phyloP scores from a whole-genome alignment of 352 stramenopile species.

The Aphanomyces cochlioides region DNA sequence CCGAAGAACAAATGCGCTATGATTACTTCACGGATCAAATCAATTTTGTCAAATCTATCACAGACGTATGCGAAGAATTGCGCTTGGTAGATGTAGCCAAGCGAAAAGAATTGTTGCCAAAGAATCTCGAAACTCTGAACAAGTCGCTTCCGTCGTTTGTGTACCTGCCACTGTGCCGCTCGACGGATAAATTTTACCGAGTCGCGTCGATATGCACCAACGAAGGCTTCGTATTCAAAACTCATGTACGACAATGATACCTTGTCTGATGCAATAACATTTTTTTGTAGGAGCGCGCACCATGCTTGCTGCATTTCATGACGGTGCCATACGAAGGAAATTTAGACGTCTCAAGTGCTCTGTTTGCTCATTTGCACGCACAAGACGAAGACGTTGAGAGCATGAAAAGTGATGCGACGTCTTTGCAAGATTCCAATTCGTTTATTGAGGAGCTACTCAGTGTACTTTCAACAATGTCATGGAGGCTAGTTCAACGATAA shows the following conservation, averaged over 20 bases:
- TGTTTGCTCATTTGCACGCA: conserved; percentile 60
- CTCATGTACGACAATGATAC: conserved; percentile 44
- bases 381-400: conserved; percentile 35
- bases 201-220: conserved; percentile 51
- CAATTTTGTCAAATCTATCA: conserved; percentile 77
- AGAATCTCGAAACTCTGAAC: conserved; percentile 48
- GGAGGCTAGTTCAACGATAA: neutral
- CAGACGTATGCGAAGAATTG: conserved; percentile 68
- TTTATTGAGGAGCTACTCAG: conserved; percentile 17
- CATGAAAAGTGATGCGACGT: neutral
- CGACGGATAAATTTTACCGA: conserved; percentile 69
- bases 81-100: conserved; percentile 61
- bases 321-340: conserved; percentile 45
- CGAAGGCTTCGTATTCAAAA: conserved; percentile 77
- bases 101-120: conserved; percentile 51
- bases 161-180: conserved; percentile 81
- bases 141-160: conserved; percentile 44
- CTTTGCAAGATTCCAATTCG: neutral
- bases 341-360: conserved; percentile 56
- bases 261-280: conserved; percentile 6
- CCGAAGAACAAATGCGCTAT: conserved; percentile 52
- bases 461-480: neutral
- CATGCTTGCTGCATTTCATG: conserved; percentile 71
- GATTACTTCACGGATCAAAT: conserved; percentile 81
- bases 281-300: conserved; percentile 57